Conservation (phyloP, 768 basidiomycete genomes). For the Mycena rebaudengoi region DNA sequence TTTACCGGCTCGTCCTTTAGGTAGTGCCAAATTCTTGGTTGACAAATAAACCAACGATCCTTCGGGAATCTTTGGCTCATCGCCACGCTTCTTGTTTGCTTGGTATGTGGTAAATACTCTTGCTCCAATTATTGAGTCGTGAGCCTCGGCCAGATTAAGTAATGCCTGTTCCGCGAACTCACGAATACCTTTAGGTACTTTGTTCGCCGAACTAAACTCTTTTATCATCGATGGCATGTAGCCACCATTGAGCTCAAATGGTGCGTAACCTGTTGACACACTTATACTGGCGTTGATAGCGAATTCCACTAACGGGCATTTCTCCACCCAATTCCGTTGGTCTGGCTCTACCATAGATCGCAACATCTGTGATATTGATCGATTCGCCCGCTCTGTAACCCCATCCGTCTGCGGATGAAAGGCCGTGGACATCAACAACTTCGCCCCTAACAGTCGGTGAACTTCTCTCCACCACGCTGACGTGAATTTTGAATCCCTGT, state of each 20-base stretch:
- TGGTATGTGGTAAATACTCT: conserved; percentile 39
- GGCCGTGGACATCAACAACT: conserved; percentile 45
- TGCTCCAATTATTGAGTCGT: conserved; percentile 47
- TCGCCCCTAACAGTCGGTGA: conserved; percentile 36
- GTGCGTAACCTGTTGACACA: conserved; percentile 44
- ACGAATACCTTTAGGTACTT: conserved; percentile 27
- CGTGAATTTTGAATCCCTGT: conserved; percentile 52
- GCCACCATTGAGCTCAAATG: conserved; percentile 39
- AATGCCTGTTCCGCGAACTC: conserved; percentile 35
- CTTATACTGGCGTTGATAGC: conserved; percentile 36
- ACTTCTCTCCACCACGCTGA: conserved; percentile 52
- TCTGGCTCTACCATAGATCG: conserved; percentile 32
- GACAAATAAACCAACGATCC: conserved; percentile 46
- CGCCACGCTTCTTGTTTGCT: conserved; percentile 33
- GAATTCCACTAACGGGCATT: background rate
- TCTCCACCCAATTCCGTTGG: conserved; percentile 27
- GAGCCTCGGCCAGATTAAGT: conserved; percentile 37
- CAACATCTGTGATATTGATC: conserved; percentile 41
- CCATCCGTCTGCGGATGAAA: conserved; percentile 56
- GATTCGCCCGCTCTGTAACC: conserved; percentile 44
- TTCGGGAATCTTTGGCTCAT: conserved; percentile 19
- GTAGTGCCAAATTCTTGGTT: conserved; percentile 44
- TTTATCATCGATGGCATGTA: conserved; percentile 35
- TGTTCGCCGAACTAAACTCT: background rate
- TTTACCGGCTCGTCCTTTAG: conserved; percentile 43